Evolutionary conservation across 1,139 yeast species (phyloP).

Genomic region (Yamadazyma dendronema): DNA sequence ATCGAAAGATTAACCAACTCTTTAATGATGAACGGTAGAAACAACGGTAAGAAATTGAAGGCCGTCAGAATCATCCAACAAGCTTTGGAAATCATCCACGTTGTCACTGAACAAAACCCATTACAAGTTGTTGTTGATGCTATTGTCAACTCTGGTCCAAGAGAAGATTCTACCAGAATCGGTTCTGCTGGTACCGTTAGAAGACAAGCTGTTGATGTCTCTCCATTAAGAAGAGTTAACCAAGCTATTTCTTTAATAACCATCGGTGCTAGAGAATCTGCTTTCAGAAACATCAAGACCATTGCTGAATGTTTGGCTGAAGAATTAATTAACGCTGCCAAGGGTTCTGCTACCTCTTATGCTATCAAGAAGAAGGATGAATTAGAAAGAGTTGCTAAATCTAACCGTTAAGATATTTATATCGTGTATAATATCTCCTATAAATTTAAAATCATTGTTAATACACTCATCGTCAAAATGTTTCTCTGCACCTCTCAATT

Average conservation of each 20-base stretch:
- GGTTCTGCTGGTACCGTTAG: slow-evolving; percentile 99
- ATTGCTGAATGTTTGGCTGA: slow-evolving; percentile 99
- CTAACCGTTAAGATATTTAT: slow-evolving; percentile 83
- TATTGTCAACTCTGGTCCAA: slow-evolving; percentile 99
- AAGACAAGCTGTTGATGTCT: slow-evolving; percentile 99
- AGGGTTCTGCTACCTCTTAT: slow-evolving; percentile 99
- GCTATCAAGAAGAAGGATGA: slow-evolving; percentile 99
- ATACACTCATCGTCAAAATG: slow-evolving; percentile 7
- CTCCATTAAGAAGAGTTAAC: slow-evolving; percentile 99
- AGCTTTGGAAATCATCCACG: slow-evolving; percentile 96
- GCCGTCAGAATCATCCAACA: slow-evolving; percentile 99
- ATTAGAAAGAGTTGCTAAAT: slow-evolving; percentile 99
- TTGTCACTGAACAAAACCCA: slow-evolving; percentile 99
- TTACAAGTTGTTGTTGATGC: slow-evolving; percentile 99
- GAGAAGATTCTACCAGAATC: slow-evolving; percentile 99
- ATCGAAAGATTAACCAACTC: slow-evolving; percentile 99
- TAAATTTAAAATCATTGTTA: slow-evolving; percentile 9
- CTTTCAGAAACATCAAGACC: slow-evolving; percentile 99
- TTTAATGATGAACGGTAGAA: slow-evolving; percentile 99
- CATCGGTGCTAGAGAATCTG: slow-evolving; percentile 99
- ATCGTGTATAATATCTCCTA: slow-evolving; percentile 16
- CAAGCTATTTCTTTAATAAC: slow-evolving; percentile 98
- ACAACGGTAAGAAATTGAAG: slow-evolving; percentile 99
- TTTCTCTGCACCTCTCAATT: no score
- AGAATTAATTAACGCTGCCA: slow-evolving; percentile 99